phyloP scores from a whole-genome alignment of 352 stramenopile species.

The Peronospora tabacina region DNA sequence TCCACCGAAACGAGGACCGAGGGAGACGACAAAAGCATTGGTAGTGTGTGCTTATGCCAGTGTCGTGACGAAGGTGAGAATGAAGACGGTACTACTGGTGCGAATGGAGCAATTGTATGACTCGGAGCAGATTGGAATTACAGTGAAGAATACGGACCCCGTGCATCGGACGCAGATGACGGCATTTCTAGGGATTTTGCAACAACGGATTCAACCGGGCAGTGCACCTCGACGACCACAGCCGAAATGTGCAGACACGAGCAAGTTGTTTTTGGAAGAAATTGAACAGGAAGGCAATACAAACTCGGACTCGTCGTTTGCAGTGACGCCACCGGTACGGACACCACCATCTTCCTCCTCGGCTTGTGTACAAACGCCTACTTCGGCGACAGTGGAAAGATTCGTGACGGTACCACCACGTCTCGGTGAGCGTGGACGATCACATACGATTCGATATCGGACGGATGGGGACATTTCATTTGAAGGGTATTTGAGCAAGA shows the following conservation, averaged over 20 bases:
- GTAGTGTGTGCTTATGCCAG: constrained; percentile 53
- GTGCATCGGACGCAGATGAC: constrained; percentile 40
- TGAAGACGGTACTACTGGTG: constrained; percentile 49
- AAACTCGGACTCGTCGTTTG: constrained; percentile 26
- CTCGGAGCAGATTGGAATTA: constrained; percentile 59
- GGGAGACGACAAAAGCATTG: constrained; percentile 13
- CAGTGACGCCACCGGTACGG: constrained; percentile 8
- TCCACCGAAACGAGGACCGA: constrained; percentile 9
- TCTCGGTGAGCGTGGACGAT: constrained; percentile 33
- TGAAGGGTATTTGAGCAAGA: constrained; percentile 81
- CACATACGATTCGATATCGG: constrained; percentile 62
- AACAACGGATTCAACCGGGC: constrained; percentile 55
- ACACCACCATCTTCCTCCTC: constrained; percentile 14
- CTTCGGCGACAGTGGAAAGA: not conserved
- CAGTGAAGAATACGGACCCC: constrained; percentile 63
- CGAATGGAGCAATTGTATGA: constrained; percentile 59
- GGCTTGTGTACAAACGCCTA: constrained; percentile 11
- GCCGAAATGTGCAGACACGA: constrained; percentile 36
- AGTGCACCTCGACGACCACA: constrained; percentile 37
- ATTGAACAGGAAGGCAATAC: constrained; percentile 28
- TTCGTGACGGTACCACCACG: constrained; percentile 1
- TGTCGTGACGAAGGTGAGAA: constrained; percentile 32
- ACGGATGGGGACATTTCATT: constrained; percentile 64
- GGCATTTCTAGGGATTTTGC: constrained; percentile 44
- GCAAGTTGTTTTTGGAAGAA: constrained; percentile 47